phyloP scores from a whole-genome alignment of 2,329 filamentous ascomycete species.

The Neophaeococcomyces aloes region DNA sequence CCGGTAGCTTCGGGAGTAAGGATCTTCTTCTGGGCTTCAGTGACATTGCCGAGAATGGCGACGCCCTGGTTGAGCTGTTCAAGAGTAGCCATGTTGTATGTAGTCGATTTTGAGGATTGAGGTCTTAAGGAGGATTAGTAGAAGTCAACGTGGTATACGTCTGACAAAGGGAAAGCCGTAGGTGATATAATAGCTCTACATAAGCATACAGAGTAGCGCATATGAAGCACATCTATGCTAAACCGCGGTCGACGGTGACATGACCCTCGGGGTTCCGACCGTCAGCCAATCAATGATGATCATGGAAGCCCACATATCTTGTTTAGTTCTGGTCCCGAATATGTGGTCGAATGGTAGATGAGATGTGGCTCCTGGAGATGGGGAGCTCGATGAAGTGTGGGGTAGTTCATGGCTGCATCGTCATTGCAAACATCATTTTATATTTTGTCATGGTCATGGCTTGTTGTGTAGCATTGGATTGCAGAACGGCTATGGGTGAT shows the following conservation, averaged over 20 bases:
- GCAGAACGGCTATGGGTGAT: too few species aligned
- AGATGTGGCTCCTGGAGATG: neutral
- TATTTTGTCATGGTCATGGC: neutral
- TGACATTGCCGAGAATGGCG: conserved; percentile 68
- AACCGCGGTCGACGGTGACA: neutral
- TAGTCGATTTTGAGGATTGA: neutral
- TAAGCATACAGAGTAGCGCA: neutral
- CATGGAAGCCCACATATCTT: neutral
- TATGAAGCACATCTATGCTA: conserved; percentile 11
- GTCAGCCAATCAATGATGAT: conserved; percentile 1
- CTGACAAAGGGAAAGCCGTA: conserved; percentile 4
- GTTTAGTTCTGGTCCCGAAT: neutral
- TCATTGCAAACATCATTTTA: neutral
- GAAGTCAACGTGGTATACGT: neutral
- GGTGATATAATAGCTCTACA: conserved; percentile 7
- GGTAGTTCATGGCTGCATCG: neutral
- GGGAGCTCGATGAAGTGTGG: conserved; percentile 6
- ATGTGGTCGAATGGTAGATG: neutral
- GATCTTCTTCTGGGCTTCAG: conserved; percentile 75
- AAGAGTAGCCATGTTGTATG: conserved; percentile 51
- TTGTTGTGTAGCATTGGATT: too few species aligned
- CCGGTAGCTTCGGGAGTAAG: conserved; percentile 80
- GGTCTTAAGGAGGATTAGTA: neutral
- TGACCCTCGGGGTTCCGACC: conserved; percentile 3
- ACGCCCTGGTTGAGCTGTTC: conserved; percentile 80